phyloP scores from a whole-genome alignment of 2,329 filamentous ascomycete species.

The Talaromyces sp. region DNA sequence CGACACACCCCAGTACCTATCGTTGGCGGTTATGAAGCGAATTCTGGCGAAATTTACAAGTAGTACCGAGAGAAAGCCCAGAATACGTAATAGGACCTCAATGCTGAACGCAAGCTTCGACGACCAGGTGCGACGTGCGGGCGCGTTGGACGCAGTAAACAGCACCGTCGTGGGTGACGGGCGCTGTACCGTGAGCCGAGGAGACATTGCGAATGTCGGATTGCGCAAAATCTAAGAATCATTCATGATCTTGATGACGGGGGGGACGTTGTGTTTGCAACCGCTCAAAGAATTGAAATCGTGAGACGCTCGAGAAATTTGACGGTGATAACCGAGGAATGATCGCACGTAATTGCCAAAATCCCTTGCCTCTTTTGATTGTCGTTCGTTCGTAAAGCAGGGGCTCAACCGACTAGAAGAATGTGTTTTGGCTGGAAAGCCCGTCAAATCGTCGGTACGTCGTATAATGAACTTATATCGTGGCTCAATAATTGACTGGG shows the following conservation, averaged over 20 bases:
- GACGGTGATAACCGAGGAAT: too few species aligned
- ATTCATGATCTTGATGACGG: slow-evolving; percentile 4
- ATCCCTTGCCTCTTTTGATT: too few species aligned
- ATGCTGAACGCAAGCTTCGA: slow-evolving; percentile 47
- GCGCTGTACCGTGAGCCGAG: slow-evolving; percentile 44
- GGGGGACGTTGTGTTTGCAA: neutral
- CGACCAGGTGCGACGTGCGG: slow-evolving; percentile 49
- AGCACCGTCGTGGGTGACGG: slow-evolving; percentile 87
- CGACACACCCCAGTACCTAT: slow-evolving; percentile 32
- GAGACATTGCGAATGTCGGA: slow-evolving; percentile 55
- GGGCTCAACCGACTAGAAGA: too few species aligned
- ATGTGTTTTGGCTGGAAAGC: too few species aligned
- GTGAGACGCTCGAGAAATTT: neutral
- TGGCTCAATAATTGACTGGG: too few species aligned
- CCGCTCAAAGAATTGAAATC: neutral
- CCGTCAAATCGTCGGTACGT: too few species aligned
- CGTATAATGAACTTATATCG: too few species aligned
- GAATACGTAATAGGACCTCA: slow-evolving; percentile 46
- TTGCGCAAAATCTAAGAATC: neutral
- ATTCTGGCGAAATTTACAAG: slow-evolving; percentile 37
- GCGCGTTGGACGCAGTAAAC: slow-evolving; percentile 84
- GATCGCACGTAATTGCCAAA: too few species aligned
- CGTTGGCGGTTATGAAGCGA: slow-evolving; percentile 29
- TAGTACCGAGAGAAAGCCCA: slow-evolving; percentile 45
- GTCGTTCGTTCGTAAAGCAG: too few species aligned